Percentiles rank a stretch among this genome's conserved stretches.
Conservation (phyloP, 192 early-diverging fungal species). For the Dispira simplex region DNA sequence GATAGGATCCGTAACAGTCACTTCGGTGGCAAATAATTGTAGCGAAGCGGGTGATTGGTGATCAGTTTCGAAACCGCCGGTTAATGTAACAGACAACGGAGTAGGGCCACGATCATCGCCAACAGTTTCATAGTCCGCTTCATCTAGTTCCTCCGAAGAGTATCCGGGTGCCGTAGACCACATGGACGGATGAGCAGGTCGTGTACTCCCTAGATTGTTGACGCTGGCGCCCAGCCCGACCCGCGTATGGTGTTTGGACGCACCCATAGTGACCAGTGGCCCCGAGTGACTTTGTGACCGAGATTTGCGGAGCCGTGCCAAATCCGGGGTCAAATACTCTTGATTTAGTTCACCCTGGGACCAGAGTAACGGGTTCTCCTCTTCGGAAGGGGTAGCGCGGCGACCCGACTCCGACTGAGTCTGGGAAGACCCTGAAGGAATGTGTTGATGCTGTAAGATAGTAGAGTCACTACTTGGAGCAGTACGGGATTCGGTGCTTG, state of each 20-base stretch:
- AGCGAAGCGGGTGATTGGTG: neutral
- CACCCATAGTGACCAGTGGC: neutral
- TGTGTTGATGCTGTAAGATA: neutral
- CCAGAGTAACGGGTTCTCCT: neutral
- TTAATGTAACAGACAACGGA: neutral
- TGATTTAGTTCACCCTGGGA: constrained; percentile 1
- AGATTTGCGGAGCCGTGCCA: neutral
- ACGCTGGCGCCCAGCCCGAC: neutral
- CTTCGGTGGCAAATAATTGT: constrained; percentile 7
- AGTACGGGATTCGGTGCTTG: neutral
- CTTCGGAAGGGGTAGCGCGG: no score
- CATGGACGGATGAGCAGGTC: neutral
- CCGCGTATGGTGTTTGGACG: neutral
- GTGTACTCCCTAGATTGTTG: neutral
- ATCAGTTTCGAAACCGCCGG: neutral
- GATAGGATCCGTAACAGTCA: constrained; percentile 9
- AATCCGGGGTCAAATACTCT: neutral
- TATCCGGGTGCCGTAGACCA: neutral
- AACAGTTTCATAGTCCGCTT: neutral
- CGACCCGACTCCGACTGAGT: neutral
- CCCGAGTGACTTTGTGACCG: neutral
- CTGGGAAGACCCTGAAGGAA: neutral
- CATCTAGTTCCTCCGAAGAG: neutral
- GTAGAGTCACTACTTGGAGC: neutral
- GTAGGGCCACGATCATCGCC: neutral